These are phyloP conservation scores for Xerocomus subilludens DNA, from an alignment of 1,284 basidiomycete species.

Conservation along the genomic window DNA sequence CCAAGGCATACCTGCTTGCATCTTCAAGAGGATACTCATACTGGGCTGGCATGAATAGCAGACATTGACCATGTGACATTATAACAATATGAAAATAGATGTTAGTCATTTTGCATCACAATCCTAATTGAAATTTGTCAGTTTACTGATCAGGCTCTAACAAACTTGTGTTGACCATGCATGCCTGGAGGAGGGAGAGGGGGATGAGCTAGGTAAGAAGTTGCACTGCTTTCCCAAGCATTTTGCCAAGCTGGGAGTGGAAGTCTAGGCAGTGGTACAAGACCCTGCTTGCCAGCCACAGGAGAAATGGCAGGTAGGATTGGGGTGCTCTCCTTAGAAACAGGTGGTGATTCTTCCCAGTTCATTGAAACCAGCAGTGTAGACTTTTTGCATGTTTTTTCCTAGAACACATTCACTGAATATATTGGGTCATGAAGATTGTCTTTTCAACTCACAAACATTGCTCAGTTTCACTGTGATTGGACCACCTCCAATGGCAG, in stretches of 20 bases:
- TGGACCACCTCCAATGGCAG: conserved; percentile 47
- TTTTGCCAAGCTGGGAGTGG: conserved; percentile 16
- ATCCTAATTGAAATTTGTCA: too few species aligned
- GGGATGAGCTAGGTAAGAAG: conserved; percentile 24
- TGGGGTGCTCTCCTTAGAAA: conserved; percentile 42
- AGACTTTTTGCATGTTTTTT: conserved; percentile 27
- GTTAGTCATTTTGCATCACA: too few species aligned
- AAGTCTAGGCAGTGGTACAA: conserved; percentile 28
- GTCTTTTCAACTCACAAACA: conserved; percentile 43
- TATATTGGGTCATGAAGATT: neutral
- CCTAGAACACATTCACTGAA: conserved; percentile 30
- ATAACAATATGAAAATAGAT: too few species aligned
- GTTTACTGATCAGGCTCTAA: too few species aligned
- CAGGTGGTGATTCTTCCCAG: conserved; percentile 43
- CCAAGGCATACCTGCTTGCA: too few species aligned
- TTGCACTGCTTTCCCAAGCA: conserved; percentile 28
- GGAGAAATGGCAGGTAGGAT: conserved; percentile 19
- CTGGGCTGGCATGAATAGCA: too few species aligned
- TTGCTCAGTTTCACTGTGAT: conserved; percentile 45
- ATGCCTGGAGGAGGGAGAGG: too few species aligned
- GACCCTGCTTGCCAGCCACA: conserved; percentile 19
- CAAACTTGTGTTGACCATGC: too few species aligned
- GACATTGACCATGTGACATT: too few species aligned
- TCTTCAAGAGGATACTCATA: too few species aligned
- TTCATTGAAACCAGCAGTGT: conserved; percentile 16